Percentiles rank a stretch among this genome's conserved stretches.
Conservation (phyloP, 2,329 filamentous ascomycete species). For the Microsporum canis region DNA sequence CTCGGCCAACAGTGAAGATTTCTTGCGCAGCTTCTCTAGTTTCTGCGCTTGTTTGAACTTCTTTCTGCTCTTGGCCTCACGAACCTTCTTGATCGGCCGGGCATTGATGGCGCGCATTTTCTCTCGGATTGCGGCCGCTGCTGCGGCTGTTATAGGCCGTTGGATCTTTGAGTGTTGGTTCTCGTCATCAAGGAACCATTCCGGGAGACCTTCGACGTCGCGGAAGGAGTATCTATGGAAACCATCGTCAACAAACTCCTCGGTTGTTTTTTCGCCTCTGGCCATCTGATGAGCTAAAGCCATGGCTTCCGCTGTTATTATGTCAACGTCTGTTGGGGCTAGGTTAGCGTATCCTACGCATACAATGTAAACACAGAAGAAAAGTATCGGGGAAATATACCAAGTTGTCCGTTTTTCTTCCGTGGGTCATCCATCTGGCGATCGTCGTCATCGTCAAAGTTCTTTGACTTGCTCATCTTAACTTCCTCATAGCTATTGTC, state of each 20-base stretch:
- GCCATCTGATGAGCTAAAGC: constrained; percentile 87
- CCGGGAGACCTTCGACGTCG: constrained; percentile 80
- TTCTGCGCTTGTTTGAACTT: constrained; percentile 87
- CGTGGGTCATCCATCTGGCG: constrained; percentile 29
- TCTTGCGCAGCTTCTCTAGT: constrained; percentile 92
- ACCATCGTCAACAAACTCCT: constrained; percentile 75
- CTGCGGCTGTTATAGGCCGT: constrained; percentile 84
- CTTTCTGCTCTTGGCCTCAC: constrained; percentile 91
- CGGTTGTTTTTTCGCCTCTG: constrained; percentile 65
- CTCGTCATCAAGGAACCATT: constrained; percentile 98
- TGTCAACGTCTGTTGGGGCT: constrained; percentile 65
- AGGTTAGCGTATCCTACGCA: neutral
- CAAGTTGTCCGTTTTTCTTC: constrained; percentile 34
- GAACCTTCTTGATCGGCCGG: constrained; percentile 96
- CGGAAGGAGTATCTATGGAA: constrained; percentile 92
- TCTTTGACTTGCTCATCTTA: neutral
- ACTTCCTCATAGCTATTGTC: neutral
- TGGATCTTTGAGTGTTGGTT: constrained; percentile 67
- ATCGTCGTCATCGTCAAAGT: constrained; percentile 9
- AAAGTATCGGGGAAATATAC: constrained; percentile 19
- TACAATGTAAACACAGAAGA: constrained; percentile 15
- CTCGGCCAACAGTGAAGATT: constrained; percentile 77
- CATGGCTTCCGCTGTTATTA: constrained; percentile 99
- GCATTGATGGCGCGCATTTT: constrained; percentile 88
- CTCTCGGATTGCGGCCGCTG: constrained; percentile 83